These are phyloP conservation scores for Kwoniella dejecticola DNA, from an alignment of 768 basidiomycete species.

Conservation along the genomic window DNA sequence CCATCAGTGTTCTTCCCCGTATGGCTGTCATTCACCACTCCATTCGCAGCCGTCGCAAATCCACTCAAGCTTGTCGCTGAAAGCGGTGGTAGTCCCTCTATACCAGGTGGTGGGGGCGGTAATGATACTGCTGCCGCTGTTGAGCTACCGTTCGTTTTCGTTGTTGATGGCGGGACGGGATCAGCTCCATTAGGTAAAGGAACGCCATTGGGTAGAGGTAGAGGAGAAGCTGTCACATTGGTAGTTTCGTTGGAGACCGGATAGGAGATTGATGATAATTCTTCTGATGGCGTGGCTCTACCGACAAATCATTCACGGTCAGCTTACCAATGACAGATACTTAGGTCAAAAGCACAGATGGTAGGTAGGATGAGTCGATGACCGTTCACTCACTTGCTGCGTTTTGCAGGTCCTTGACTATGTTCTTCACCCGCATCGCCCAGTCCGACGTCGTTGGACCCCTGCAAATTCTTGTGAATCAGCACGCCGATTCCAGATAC, in stretches of 20 bases:
- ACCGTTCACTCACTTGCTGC: conserved; percentile 43
- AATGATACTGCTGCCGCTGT: conserved; percentile 4
- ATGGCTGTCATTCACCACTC: conserved; percentile 30
- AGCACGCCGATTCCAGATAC: no score
- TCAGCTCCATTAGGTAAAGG: conserved; percentile 34
- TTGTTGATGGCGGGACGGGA: conserved; percentile 14
- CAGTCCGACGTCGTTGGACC: conserved; percentile 19
- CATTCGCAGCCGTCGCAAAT: conserved; percentile 49
- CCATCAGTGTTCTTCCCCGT: conserved; percentile 33
- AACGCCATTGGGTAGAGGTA: conserved; percentile 13
- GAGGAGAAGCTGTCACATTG: neutral
- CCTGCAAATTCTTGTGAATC: no score
- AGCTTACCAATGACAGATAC: no score
- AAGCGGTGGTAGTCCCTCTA: conserved; percentile 40
- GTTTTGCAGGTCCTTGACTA: conserved; percentile 46
- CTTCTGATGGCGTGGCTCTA: conserved; percentile 36
- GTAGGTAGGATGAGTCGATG: no score
- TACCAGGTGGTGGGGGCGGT: conserved; percentile 42
- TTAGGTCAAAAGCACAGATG: no score
- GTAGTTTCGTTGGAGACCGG: conserved; percentile 13
- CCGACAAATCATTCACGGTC: no score
- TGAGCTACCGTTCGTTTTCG: neutral
- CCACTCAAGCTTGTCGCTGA: conserved; percentile 39
- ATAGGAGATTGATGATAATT: conserved; percentile 14
- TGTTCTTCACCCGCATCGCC: conserved; percentile 39